These are phyloP conservation scores for Haplosporangium sp. DNA, from an alignment of 371 early-diverging fungal genomes.

Conservation along the genomic window DNA sequence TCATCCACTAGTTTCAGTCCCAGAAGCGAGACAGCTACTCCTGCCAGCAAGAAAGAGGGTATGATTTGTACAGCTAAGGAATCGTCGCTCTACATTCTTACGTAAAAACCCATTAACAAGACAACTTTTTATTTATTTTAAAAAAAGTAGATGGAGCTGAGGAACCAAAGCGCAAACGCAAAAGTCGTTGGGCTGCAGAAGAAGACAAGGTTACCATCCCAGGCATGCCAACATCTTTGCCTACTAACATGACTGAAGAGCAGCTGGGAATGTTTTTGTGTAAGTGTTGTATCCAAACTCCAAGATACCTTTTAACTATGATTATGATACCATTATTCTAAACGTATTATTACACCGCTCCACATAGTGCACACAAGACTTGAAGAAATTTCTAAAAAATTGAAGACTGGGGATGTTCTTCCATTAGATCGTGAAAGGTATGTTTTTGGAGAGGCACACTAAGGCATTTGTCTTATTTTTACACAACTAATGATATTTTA, in stretches of 20 bases:
- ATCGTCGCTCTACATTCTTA: background rate
- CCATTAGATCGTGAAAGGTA: slow-evolving; percentile 82
- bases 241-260: slow-evolving; percentile 79
- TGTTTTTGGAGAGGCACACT: background rate
- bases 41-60: slow-evolving; percentile 6
- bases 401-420: slow-evolving; percentile 84
- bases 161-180: slow-evolving; percentile 68
- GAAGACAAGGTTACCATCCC: slow-evolving; percentile 77
- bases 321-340: too few species aligned
- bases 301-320: background rate
- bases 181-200: slow-evolving; percentile 91
- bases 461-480: background rate
- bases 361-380: slow-evolving; percentile 82
- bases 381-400: slow-evolving; percentile 89
- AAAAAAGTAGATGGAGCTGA: slow-evolving; percentile 42
- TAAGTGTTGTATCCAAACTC: slow-evolving; percentile 54
- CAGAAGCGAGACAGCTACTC: slow-evolving; percentile 7
- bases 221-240: slow-evolving; percentile 85
- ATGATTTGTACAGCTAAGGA: background rate
- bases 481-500: background rate
- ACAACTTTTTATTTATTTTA: background rate
- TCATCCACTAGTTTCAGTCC: slow-evolving; percentile 6
- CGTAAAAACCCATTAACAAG: too few species aligned
- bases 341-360: background rate
- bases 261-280: slow-evolving; percentile 87